Percentiles rank a stretch among this genome's conserved stretches.
phyloP scores from a whole-genome alignment of 1,139 yeast species.

The Casaregolazyma suthepensis region DNA sequence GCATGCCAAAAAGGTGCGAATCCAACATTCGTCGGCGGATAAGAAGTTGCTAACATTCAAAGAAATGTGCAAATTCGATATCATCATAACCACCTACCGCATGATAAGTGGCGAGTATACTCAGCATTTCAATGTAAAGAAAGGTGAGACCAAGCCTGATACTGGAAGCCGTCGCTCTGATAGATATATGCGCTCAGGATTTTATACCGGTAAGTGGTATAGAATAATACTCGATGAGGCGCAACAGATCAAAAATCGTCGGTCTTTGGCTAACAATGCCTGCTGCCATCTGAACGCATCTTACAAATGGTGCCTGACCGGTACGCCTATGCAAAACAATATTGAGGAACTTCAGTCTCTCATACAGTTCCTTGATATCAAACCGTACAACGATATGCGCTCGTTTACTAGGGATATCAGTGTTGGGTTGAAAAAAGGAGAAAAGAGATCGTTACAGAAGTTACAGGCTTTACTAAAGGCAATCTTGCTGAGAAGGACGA shows the following conservation, averaged over 20 bases:
- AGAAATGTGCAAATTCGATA: conserved; percentile 54
- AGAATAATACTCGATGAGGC: conserved; percentile 88
- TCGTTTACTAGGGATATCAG: conserved; percentile 57
- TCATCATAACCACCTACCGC: conserved; percentile 72
- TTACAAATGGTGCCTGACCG: conserved; percentile 77
- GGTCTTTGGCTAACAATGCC: conserved; percentile 62
- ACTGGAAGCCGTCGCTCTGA: conserved; percentile 7
- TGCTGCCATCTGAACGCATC: conserved; percentile 49
- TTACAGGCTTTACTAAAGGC: conserved; percentile 74
- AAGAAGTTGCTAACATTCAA: conserved; percentile 34
- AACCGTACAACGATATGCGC: conserved; percentile 42
- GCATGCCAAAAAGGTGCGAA: conserved; percentile 43
- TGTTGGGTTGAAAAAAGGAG: conserved; percentile 45
- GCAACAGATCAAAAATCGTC: conserved; percentile 74
- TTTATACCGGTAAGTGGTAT: conserved; percentile 52
- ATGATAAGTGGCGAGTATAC: conserved; percentile 49
- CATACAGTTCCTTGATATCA: conserved; percentile 61
- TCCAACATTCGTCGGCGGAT: conserved; percentile 53
- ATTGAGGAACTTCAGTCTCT: conserved; percentile 77
- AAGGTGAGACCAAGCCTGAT: conserved; percentile 27
- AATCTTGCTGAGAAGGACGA: conserved; percentile 72
- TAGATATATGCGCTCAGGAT: conserved; percentile 46
- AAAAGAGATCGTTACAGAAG: conserved; percentile 42
- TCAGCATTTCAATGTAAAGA: conserved; percentile 26
- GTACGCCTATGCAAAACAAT: conserved; percentile 91